Percentiles rank a stretch among this genome's conserved stretches.
Conservation (phyloP, 768 basidiomycete genomes). For the Amanita rubescens region DNA sequence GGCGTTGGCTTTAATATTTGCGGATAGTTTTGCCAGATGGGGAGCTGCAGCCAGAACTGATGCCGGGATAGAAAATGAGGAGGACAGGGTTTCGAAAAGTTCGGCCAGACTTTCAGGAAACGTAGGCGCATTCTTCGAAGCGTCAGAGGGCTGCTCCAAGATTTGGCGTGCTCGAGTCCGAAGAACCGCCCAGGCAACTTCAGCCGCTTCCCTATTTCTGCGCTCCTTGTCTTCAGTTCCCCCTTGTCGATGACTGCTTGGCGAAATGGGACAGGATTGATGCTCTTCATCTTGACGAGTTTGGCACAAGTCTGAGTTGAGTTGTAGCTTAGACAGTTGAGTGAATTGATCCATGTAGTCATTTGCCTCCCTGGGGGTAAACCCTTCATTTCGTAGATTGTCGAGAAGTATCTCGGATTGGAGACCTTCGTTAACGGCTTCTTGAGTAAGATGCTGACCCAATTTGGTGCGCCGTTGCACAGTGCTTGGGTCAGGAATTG, state of each 20-base stretch:
- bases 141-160: neutral
- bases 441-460: neutral
- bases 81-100: neutral
- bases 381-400: neutral
- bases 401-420: neutral
- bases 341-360: neutral
- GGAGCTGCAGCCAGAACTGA: conserved; percentile 10
- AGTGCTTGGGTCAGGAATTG: neutral
- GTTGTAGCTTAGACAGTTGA: neutral
- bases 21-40: conserved; percentile 9
- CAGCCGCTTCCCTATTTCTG: neutral
- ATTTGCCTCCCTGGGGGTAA: neutral
- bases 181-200: neutral
- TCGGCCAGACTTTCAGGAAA: neutral
- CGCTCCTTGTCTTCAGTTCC: neutral
- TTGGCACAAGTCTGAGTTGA: neutral
- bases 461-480: neutral
- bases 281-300: neutral
- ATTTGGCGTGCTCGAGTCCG: neutral
- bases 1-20: conserved; percentile 7
- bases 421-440: neutral
- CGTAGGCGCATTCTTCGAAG: neutral
- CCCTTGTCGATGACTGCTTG: neutral
- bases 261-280: neutral
- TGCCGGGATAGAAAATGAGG: neutral